Conservation (phyloP, 179 eudicot genomes). For the Sideroxylon spinosum region DNA sequence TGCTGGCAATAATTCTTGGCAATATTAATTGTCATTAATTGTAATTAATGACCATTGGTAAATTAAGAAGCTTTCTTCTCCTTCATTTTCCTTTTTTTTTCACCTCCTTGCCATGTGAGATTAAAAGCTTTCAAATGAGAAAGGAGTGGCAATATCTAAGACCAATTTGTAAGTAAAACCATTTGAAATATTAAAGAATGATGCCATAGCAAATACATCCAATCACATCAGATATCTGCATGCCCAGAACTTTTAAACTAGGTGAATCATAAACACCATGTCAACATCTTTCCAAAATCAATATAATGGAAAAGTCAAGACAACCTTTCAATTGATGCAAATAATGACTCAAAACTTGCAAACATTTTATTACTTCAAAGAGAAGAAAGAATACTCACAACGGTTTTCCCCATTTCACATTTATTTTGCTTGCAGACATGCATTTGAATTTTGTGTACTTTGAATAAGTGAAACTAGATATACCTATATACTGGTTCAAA, state of each 20-base stretch:
- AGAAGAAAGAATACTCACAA: not conserved
- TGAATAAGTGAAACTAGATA: not conserved
- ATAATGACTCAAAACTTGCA: not conserved
- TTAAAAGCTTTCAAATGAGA: not conserved
- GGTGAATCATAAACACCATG: not conserved
- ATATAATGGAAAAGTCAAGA: not conserved
- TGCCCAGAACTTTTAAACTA: not conserved
- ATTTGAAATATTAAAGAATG: no score
- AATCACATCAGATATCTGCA: not conserved
- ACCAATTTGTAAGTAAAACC: not conserved
- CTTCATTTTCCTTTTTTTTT: not conserved
- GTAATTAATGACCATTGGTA: no score
- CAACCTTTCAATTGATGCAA: not conserved
- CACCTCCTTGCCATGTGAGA: not conserved
- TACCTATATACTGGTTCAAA: slow-evolving; percentile 84
- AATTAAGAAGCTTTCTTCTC: not conserved
- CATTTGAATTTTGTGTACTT: not conserved
- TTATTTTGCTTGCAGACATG: not conserved
- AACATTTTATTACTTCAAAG: not conserved
- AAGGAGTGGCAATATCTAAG: not conserved
- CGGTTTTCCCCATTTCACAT: not conserved
- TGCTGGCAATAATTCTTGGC: no score
- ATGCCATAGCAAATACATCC: not conserved
- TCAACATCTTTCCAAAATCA: no score
- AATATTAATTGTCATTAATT: no score